Evolutionary conservation across 495 filamentous ascomycete species (phyloP), one percentile per base, ranked within the genome.

Genomic region (Beverwykella pulmonaria): DNA sequence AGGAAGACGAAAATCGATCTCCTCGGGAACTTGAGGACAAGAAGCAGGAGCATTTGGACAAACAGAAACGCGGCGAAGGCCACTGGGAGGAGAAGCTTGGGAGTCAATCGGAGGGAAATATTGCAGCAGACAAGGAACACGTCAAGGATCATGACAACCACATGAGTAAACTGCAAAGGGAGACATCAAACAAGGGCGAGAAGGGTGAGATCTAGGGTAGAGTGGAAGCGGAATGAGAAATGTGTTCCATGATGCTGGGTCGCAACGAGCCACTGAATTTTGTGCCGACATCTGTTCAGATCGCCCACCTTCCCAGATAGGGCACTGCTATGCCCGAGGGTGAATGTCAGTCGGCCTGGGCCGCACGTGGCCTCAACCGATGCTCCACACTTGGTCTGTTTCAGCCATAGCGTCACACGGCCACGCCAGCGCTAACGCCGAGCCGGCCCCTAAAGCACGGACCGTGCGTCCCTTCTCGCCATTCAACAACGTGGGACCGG

Each of bases 151-250:
- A 75, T 58, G 74, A 61, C 1, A 23, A 69, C 53, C 71, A 76
- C 54, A 74, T 77, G 55, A 69, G 71, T 62, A 66, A 77, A 2
- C 48, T 77, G 67, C 75, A 77, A 67, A 54, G 75, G 70, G 30
- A 74, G 65, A 73, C 69, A 36, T 59, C 59, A 57, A 60, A 69
- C 59, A 62, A 73, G 68, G 64, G 55, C 17, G 73, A 76, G 67
- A 65, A 73, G 19, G 63, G 63, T 17, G 30, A 66, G 10, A 19
- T 59, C 4, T 41, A 63, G 30, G 30, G 5, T 12, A 34, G 30
- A 34, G 32, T 12, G 12, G 6, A 34, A 5, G 32, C 32, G 6
- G 32, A 34, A 34, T 5, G 32, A 34, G 32, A 34, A 12, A 5
- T 6, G 12, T 5, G 12, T 5, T 5, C 32, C 32, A 34, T 12